Percentiles rank a stretch among this genome's conserved stretches.
These are phyloP conservation scores for Botrytis hyacinthi DNA, from an alignment of 2,329 filamentous ascomycete species.

Conservation along the genomic window DNA sequence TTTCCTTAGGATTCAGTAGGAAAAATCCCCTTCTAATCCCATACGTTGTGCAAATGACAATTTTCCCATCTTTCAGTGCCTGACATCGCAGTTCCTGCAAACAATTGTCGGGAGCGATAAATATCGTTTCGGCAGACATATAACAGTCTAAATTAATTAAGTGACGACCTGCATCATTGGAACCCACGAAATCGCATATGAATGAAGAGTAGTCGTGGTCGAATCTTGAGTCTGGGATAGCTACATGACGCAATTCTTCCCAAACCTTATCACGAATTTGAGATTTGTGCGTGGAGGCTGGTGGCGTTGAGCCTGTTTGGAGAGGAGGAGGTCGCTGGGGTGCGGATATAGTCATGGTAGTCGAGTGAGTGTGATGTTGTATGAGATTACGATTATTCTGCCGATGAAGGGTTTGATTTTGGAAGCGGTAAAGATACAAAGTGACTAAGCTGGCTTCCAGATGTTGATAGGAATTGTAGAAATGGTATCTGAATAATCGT, in stretches of 20 bases:
- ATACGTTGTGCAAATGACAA: slow-evolving; percentile 44
- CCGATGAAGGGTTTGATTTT: neutral
- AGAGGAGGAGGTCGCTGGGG: slow-evolving; percentile 3
- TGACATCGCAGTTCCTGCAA: slow-evolving; percentile 43
- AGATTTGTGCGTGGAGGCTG: slow-evolving; percentile 16
- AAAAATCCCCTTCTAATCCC: slow-evolving; percentile 44
- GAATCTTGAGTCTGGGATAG: slow-evolving; percentile 45
- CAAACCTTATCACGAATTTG: slow-evolving; percentile 35
- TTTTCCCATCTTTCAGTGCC: slow-evolving; percentile 44
- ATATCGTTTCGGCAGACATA: slow-evolving; percentile 37
- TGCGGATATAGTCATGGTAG: slow-evolving; percentile 14
- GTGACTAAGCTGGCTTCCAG: slow-evolving; percentile 8
- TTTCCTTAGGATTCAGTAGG: slow-evolving; percentile 41
- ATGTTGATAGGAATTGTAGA: neutral
- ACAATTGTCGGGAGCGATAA: slow-evolving; percentile 46
- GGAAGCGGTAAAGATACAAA: slow-evolving; percentile 5
- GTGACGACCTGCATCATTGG: slow-evolving; percentile 38
- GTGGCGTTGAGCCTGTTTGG: slow-evolving; percentile 3
- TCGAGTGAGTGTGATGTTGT: neutral
- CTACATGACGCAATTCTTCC: slow-evolving; percentile 41
- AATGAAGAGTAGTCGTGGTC: slow-evolving; percentile 45
- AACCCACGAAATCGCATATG: slow-evolving; percentile 45
- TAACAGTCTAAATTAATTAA: slow-evolving; percentile 40
- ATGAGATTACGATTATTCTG: slow-evolving; percentile 1
- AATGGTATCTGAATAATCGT: neutral